A percentile compares a stretch with the other conserved stretches of the same genome.
Conservation (phyloP, 345 rosid species). For the Melaleuca alternifolia region DNA sequence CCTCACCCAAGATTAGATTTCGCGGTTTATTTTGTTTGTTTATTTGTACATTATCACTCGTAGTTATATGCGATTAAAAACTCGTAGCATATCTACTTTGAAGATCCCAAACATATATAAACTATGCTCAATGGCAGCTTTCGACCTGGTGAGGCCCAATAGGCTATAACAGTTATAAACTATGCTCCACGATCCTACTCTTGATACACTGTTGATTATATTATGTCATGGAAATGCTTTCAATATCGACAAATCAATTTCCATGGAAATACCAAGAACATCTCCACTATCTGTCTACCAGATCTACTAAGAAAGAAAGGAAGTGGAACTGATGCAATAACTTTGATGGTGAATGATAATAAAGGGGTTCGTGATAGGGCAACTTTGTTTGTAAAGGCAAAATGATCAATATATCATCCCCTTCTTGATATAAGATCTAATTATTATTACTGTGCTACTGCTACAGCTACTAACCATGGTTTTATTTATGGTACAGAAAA, state of each 20-base stretch:
- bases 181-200: not conserved
- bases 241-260: not conserved
- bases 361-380: not conserved
- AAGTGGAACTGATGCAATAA: not conserved
- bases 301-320: not conserved
- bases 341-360: not conserved
- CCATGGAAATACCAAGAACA: not conserved
- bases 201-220: not conserved
- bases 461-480: not conserved
- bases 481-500: not conserved
- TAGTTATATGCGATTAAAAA: not conserved
- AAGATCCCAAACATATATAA: conserved; percentile 9
- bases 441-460: not conserved
- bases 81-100: conserved; percentile 5
- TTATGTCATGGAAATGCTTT: not conserved
- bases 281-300: not conserved
- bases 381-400: not conserved
- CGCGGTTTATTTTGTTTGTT: conserved; percentile 3
- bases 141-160: not conserved
- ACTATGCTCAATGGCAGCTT: not conserved
- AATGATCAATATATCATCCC: not conserved
- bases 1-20: conserved; percentile 23
- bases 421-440: not conserved
- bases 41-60: not conserved
- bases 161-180: not conserved